A percentile compares a stretch with the other conserved stretches of the same genome.
phyloP scores from a whole-genome alignment of 2,329 filamentous ascomycete genomes.

The Penicillium hordei region DNA sequence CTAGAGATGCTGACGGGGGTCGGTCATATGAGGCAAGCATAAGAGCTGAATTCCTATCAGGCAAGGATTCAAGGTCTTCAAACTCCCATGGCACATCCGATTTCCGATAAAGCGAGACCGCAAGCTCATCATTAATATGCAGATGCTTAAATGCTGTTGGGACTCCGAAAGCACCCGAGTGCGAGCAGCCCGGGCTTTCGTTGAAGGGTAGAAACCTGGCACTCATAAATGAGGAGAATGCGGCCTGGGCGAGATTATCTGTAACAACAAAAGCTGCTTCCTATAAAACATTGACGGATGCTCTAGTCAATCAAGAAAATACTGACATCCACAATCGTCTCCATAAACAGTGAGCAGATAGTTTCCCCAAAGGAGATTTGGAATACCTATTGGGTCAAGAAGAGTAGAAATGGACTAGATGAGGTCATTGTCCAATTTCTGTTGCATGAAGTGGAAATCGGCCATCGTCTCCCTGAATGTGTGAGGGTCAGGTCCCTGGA shows the following conservation, averaged over 20 bases:
- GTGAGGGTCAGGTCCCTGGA: too few relatives aligned
- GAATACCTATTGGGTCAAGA: too few relatives aligned
- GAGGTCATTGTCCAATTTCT: too few relatives aligned
- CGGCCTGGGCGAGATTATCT: not conserved
- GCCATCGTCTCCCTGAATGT: too few relatives aligned
- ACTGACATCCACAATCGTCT: constrained; percentile 23
- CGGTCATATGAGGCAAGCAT: not conserved
- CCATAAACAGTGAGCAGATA: constrained; percentile 27
- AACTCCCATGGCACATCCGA: not conserved
- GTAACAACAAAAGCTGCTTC: not conserved
- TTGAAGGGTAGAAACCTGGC: not conserved
- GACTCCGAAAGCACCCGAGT: not conserved
- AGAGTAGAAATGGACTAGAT: too few relatives aligned
- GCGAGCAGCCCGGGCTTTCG: not conserved
- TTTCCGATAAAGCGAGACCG: not conserved
- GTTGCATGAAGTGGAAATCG: too few relatives aligned
- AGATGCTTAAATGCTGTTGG: not conserved
- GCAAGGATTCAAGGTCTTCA: not conserved
- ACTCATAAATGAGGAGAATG: not conserved
- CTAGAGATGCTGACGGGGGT: not conserved
- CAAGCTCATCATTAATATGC: not conserved
- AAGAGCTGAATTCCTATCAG: not conserved
- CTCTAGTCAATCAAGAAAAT: too few relatives aligned
- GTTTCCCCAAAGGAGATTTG: too few relatives aligned
- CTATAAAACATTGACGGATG: not conserved